Conservation (phyloP, 169 alveolate genomes). For the Plasmodium knowlesi region DNA sequence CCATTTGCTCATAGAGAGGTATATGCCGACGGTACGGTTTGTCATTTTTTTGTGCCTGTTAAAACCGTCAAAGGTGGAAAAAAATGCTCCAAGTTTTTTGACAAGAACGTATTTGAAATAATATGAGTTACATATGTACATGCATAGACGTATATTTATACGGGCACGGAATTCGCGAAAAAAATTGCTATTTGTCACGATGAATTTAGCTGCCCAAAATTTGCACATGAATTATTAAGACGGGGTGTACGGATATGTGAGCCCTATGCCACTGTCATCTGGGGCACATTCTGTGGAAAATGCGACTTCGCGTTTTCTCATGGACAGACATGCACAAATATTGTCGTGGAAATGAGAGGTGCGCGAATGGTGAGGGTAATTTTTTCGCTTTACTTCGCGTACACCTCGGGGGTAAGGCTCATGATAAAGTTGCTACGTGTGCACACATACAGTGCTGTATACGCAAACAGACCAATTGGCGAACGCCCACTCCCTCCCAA, state of each 20-base stretch:
- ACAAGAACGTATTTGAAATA: neutral
- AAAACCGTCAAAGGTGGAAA: neutral
- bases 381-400: neutral
- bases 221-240: neutral
- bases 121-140: neutral
- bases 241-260: neutral
- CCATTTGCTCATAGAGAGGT: neutral
- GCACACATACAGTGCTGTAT: neutral
- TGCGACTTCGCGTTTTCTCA: neutral
- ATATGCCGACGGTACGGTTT: neutral
- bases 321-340: neutral
- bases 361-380: neutral
- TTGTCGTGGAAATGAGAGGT: neutral
- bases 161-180: neutral
- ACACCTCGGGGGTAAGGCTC: neutral
- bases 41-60: slow-evolving; percentile 1
- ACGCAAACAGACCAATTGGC: neutral
- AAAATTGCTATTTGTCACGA: neutral
- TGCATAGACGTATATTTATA: neutral
- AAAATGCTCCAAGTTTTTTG: neutral
- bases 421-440: neutral
- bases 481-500: neutral
- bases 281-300: neutral
- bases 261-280: neutral
- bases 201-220: neutral